phyloP scores from a whole-genome alignment of 345 rosid genomes.

The Anacardium occidentale region DNA sequence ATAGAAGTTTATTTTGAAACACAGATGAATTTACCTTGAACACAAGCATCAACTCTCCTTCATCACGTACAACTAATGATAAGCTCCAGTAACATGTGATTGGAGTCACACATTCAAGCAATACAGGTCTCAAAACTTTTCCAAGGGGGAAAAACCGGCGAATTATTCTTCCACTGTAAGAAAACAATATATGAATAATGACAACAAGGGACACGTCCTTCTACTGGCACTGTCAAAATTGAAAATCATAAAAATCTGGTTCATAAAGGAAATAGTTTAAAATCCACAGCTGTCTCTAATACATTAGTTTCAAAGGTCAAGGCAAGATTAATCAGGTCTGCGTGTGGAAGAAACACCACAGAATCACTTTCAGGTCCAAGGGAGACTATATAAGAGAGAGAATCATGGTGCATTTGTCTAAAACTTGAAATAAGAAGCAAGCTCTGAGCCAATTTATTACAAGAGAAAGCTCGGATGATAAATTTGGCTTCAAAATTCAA shows the following conservation, averaged over 20 bases:
- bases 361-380: constrained; percentile 1
- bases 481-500: neutral
- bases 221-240: neutral
- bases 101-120: constrained; percentile 74
- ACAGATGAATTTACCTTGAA: constrained; percentile 52
- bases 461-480: constrained; percentile 3
- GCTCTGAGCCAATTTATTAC: neutral
- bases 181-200: constrained; percentile 3
- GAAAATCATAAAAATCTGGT: neutral
- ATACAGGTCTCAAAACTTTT: constrained; percentile 78
- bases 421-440: neutral
- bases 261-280: neutral
- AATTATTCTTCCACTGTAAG: constrained; percentile 56
- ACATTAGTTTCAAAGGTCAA: neutral
- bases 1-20: neutral
- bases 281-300: neutral
- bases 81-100: constrained; percentile 87
- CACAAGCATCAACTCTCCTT: constrained; percentile 61
- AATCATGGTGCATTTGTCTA: neutral
- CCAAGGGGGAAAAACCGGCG: constrained; percentile 67
- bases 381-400: constrained; percentile 1
- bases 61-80: constrained; percentile 58
- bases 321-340: neutral
- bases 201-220: neutral
- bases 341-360: constrained; percentile 1